phyloP scores from a whole-genome alignment of 2,329 filamentous ascomycete species.

The Neoarthrinium moseri region DNA sequence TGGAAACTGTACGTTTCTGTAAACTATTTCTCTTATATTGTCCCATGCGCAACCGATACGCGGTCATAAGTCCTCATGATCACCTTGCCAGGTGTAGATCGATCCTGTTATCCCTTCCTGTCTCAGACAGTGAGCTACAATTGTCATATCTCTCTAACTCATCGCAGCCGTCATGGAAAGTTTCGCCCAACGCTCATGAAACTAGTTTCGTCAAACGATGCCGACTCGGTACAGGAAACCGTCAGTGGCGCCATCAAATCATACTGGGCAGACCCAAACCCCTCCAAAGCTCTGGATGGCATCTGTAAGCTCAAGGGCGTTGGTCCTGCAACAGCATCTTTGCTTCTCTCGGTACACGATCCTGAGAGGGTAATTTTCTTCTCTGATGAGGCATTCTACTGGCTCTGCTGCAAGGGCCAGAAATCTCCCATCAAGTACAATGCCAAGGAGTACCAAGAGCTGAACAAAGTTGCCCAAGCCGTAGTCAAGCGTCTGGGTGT shows the following conservation, averaged over 20 bases:
- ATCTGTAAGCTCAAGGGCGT: constrained; percentile 68
- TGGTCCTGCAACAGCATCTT: constrained; percentile 75
- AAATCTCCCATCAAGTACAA: constrained; percentile 65
- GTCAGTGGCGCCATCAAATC: constrained; percentile 51
- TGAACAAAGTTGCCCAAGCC: constrained; percentile 43
- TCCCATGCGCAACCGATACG: no score
- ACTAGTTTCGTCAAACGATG: constrained; percentile 60
- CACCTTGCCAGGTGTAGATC: no score
- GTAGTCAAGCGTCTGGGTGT: constrained; percentile 51
- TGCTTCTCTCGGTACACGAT: constrained; percentile 66
- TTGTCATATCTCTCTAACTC: background rate
- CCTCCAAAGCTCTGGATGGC: constrained; percentile 44
- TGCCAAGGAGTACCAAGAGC: constrained; percentile 62
- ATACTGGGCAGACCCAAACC: constrained; percentile 38
- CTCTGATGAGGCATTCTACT: constrained; percentile 76
- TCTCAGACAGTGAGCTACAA: no score
- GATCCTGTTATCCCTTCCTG: no score
- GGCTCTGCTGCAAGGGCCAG: constrained; percentile 58
- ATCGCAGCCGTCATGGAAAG: constrained; percentile 56
- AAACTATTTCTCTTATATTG: no score
- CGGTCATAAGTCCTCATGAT: no score
- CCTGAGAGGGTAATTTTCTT: constrained; percentile 67
- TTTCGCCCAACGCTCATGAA: constrained; percentile 62
- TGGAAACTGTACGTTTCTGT: constrained; percentile 65
- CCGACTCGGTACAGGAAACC: constrained; percentile 40